Base-by-base conservation (phyloP, 2,329 filamentous ascomycete genomes). In the Neofusicoccum sp. region DNA sequence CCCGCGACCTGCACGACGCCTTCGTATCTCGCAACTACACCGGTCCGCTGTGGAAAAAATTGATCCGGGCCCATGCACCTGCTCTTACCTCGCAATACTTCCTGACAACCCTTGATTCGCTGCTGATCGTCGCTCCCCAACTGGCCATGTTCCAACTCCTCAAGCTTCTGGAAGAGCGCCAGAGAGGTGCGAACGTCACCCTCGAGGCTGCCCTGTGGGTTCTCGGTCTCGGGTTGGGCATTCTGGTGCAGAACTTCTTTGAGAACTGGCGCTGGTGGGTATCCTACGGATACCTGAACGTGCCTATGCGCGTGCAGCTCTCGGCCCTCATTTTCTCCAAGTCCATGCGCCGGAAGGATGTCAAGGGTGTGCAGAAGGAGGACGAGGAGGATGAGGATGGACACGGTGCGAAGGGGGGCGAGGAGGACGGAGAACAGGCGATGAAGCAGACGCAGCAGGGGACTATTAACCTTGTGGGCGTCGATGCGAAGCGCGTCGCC, bases 391-490 rank as follows among this genome's bases (percentile, higher is more conserved):
- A 75, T 6, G 30, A 54, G 16, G 79, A 70, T n/a, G 67, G 74
- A 28, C 63, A 68, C 16, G 67, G 67, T 9, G 68, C 69, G 28
- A 72, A 76, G 6, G 63, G 69, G 3, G 71, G 74, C 1, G 70
- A 74, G 9, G 72, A 77, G 6, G 76, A 78, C 0, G 77, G 77
- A 1, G 78, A 79, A 3, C 80, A 83, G 31, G 78, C 82, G n/a
- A 54, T 47, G 38, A 80, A 84, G 65, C 83, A 87, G 73, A 83
- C 84, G 28, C 80, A 82, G 63, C 90, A 93, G 73, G 86, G 84
- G 60, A 89, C 88, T 3, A 86, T 93, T 60, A 93, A 93, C 70
- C 79, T 92, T 36, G 86, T 93, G 47, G 89, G 88, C n/a, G 86
- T 93, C 9, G 90, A 93, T 71, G 79, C 85, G 6, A 85, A 86